Evolutionary conservation across 495 filamentous ascomycete species (phyloP).

Genomic region (Penicilliopsis zonata): DNA sequence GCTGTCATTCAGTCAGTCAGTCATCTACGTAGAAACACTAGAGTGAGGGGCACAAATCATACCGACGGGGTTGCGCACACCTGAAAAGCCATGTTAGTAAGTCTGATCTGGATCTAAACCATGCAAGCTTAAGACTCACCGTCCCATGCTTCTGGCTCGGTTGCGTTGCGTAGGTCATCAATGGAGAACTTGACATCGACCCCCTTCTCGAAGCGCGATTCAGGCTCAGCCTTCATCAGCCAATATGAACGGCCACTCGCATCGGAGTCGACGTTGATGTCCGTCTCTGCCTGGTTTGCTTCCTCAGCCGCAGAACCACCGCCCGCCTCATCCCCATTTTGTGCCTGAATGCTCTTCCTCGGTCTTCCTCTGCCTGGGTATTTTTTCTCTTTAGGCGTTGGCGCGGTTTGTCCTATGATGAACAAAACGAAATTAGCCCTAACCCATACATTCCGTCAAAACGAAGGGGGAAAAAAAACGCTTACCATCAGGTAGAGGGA

Average conservation of each 20-base stretch:
- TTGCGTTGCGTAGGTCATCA: slow-evolving; percentile 65
- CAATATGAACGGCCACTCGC: slow-evolving; percentile 47
- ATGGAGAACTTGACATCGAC: slow-evolving; percentile 89
- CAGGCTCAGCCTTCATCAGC: slow-evolving; percentile 94
- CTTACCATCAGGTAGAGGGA: slow-evolving; percentile 4
- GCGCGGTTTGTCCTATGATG: slow-evolving; percentile 13
- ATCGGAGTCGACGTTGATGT: slow-evolving; percentile 6
- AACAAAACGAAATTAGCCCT: neutral
- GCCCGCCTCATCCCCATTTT: slow-evolving; percentile 5
- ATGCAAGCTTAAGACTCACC: slow-evolving; percentile 30
- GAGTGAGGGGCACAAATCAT: slow-evolving; percentile 8
- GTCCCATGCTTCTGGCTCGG: slow-evolving; percentile 78
- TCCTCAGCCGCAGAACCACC: slow-evolving; percentile 2
- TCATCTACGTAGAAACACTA: neutral
- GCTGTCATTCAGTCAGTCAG: slow-evolving; percentile 30
- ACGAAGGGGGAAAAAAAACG: slow-evolving; percentile 1
- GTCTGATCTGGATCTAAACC: neutral
- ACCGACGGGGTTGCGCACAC: slow-evolving; percentile 47
- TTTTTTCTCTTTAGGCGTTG: neutral
- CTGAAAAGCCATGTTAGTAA: slow-evolving; percentile 19
- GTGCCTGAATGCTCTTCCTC: slow-evolving; percentile 4
- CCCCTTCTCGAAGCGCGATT: slow-evolving; percentile 74
- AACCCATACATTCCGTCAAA: too few relatives aligned
- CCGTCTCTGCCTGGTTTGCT: slow-evolving; percentile 6
- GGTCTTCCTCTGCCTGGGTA: slow-evolving; percentile 1